These are phyloP conservation scores for Isoetes taiwanensis DNA, from an alignment of 75 land plant species.

Conservation along the genomic window DNA sequence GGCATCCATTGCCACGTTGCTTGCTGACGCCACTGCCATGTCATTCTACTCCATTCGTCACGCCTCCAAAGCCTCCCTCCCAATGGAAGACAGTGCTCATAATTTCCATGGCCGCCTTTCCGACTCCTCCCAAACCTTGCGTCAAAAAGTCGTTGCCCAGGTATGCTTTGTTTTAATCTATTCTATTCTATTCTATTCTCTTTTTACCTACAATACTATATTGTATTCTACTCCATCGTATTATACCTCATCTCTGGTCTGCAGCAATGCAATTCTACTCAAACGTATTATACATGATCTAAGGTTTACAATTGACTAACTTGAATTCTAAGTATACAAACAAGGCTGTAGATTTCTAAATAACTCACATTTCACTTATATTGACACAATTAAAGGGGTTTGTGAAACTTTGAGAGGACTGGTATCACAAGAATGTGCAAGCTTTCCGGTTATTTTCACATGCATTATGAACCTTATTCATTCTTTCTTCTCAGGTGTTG, in stretches of 20 bases:
- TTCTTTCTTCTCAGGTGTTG: slow-evolving; percentile 20
- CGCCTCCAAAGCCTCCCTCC: background rate
- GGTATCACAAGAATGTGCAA: background rate
- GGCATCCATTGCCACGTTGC: slow-evolving; percentile 6
- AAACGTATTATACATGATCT: too few relatives aligned
- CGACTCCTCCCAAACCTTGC: background rate
- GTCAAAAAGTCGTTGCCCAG: background rate
- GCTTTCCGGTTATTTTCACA: background rate
- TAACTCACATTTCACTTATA: too few relatives aligned
- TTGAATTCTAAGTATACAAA: background rate
- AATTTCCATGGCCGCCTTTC: background rate
- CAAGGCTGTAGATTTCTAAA: too few relatives aligned
- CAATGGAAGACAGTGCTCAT: background rate
- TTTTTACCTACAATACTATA: too few relatives aligned
- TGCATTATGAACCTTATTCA: background rate
- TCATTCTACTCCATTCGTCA: slow-evolving; percentile 3
- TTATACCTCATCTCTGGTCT: too few relatives aligned
- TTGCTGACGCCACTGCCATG: slow-evolving; percentile 13
- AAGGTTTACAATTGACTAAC: background rate
- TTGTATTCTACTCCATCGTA: too few relatives aligned
- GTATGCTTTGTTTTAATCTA: too few relatives aligned
- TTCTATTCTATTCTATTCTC: too few relatives aligned
- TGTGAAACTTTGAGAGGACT: background rate
- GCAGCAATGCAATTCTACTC: too few relatives aligned
- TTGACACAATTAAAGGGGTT: background rate